Evolutionary conservation across 2,329 filamentous ascomycete species (phyloP).

Genomic region (Trichoderma simmonsii): DNA sequence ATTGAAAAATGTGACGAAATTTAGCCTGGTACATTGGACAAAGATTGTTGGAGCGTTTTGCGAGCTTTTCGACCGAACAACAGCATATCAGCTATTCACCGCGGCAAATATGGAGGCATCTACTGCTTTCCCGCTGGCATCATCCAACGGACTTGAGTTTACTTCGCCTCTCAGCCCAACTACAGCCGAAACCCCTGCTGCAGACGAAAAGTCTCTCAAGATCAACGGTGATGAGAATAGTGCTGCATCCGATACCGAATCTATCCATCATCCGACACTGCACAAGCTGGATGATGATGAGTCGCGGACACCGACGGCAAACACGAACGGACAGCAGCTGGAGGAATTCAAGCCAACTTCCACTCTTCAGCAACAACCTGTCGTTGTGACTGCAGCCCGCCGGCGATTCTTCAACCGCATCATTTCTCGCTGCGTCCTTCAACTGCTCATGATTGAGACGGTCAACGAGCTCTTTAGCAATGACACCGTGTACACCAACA

Average conservation of each 20-base stretch:
- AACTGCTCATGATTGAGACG: slow-evolving; percentile 98
- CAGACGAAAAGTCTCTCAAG: slow-evolving; percentile 57
- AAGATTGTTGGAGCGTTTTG: slow-evolving; percentile 96
- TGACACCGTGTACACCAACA: slow-evolving; percentile 88
- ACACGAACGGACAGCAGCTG: slow-evolving; percentile 44
- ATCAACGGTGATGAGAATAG: slow-evolving; percentile 53
- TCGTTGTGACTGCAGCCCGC: slow-evolving; percentile 88
- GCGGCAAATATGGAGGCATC: slow-evolving; percentile 61
- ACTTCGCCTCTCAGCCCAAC: slow-evolving; percentile 43
- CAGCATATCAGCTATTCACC: slow-evolving; percentile 91
- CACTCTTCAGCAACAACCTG: slow-evolving; percentile 77
- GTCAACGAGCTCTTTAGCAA: slow-evolving; percentile 99
- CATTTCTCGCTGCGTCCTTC: slow-evolving; percentile 95
- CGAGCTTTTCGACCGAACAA: slow-evolving; percentile 90
- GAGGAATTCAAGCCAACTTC: slow-evolving; percentile 85
- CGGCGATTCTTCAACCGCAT: slow-evolving; percentile 98
- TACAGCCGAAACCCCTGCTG: slow-evolving; percentile 35
- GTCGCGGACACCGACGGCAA: slow-evolving; percentile 31
- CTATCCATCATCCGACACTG: slow-evolving; percentile 29
- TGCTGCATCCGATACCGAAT: slow-evolving; percentile 32
- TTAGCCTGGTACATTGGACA: slow-evolving; percentile 81
- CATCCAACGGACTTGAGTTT: slow-evolving; percentile 51
- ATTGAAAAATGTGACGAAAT: slow-evolving; percentile 92
- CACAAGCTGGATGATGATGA: slow-evolving; percentile 36
- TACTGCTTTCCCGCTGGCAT: slow-evolving; percentile 47